Conservation (phyloP, 331 rosid species). For the Rhamnella rubrinervis region DNA sequence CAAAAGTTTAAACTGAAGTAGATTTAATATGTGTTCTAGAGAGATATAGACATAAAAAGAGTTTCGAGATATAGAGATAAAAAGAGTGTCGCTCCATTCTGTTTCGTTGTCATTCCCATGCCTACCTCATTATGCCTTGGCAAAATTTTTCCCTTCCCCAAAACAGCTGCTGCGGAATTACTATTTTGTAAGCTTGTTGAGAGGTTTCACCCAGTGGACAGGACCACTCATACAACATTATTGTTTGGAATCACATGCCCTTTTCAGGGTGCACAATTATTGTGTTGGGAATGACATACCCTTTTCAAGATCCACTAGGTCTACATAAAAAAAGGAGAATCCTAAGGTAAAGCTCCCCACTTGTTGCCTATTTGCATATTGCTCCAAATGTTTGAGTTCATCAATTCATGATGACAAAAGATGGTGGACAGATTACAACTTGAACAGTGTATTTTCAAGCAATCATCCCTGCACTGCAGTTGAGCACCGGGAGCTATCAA, state of each 20-base stretch:
- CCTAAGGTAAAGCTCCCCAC: not conserved
- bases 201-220: not conserved
- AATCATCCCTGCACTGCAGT: not conserved
- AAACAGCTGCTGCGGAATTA: not conserved
- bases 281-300: not conserved
- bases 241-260: not conserved
- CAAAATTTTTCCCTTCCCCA: too few relatives aligned
- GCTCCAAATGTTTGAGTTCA: not conserved
- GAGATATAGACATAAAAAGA: too few relatives aligned
- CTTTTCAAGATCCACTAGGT: not conserved
- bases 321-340: not conserved
- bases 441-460: not conserved
- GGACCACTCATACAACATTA: not conserved
- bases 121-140: too few relatives aligned
- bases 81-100: too few relatives aligned
- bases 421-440: not conserved
- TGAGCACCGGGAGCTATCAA: not conserved
- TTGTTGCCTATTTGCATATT: not conserved
- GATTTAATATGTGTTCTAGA: too few relatives aligned
- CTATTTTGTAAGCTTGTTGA: not conserved
- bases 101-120: too few relatives aligned
- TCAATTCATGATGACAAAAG: not conserved
- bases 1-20: too few relatives aligned
- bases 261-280: constrained; percentile 1
- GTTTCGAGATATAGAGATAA: too few relatives aligned